These are phyloP conservation scores for Tetrahymena malaccensis DNA, from an alignment of 73 alveolate genomes.

Conservation along the genomic window DNA sequence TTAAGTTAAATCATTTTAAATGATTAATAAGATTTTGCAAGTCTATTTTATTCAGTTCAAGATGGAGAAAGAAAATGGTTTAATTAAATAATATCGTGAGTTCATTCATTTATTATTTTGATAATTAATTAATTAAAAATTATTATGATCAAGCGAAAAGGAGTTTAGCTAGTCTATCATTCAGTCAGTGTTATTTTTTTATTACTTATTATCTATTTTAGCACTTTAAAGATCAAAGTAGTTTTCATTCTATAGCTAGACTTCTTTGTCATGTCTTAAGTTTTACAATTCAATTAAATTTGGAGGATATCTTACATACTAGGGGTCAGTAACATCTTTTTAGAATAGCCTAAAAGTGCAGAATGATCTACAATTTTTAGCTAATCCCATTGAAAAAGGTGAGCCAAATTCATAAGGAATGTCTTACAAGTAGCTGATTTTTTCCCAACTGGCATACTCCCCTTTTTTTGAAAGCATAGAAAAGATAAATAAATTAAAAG, in stretches of 20 bases:
- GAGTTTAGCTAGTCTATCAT: not conserved
- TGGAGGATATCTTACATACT: not conserved
- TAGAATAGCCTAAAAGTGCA: not conserved
- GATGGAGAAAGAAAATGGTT: not conserved
- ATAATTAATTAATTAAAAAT: not conserved
- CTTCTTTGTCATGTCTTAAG: not conserved
- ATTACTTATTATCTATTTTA: not conserved
- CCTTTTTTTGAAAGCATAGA: not conserved
- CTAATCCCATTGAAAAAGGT: not conserved
- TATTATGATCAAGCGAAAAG: not conserved
- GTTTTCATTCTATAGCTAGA: not conserved
- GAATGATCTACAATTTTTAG: not conserved
- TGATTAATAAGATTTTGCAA: too few species aligned
- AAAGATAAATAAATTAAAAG: not conserved
- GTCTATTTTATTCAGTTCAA: too few species aligned
- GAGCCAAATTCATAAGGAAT: not conserved
- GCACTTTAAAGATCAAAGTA: not conserved
- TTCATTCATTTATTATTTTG: not conserved
- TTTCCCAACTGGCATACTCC: not conserved
- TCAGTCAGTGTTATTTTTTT: not conserved
- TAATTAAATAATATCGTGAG: too few species aligned
- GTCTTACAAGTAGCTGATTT: not conserved
- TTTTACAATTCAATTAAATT: not conserved
- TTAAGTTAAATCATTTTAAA: not conserved
- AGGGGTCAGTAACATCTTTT: not conserved